Evolutionary conservation across 2,329 filamentous ascomycete species (phyloP).

Genomic region (Penicillium oxalicum): DNA sequence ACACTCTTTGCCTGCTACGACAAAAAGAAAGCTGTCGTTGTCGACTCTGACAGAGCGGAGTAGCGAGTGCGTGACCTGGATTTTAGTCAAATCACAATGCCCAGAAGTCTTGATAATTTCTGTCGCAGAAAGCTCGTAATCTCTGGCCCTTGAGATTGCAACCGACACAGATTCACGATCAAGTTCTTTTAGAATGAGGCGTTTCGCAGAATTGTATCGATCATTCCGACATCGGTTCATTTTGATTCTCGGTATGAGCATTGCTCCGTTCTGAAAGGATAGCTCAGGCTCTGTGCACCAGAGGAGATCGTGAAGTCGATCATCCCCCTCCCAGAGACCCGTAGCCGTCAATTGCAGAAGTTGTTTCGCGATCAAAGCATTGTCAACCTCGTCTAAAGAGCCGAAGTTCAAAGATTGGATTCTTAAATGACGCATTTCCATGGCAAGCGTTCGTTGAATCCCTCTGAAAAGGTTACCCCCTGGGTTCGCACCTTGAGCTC

Average conservation of each 20-base stretch:
- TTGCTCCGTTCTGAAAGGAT: constrained; percentile 17
- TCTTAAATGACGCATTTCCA: constrained; percentile 18
- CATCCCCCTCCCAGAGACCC: constrained; percentile 13
- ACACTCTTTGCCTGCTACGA: constrained; percentile 10
- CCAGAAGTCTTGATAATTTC: background rate
- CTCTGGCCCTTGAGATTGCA: constrained; percentile 2
- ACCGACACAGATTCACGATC: constrained; percentile 4
- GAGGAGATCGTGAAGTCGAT: constrained; percentile 12
- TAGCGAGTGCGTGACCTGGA: constrained; percentile 10
- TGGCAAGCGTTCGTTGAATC: constrained; percentile 17
- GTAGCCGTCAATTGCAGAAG: constrained; percentile 15
- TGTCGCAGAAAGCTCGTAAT: constrained; percentile 11
- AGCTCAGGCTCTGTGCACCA: constrained; percentile 30
- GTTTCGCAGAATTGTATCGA: constrained; percentile 21
- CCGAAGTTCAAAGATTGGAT: constrained; percentile 18
- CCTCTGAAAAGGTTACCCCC: constrained; percentile 18
- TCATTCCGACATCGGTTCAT: constrained; percentile 13
- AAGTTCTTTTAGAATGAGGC: constrained; percentile 14
- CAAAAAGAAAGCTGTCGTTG: constrained; percentile 7
- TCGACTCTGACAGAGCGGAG: constrained; percentile 11
- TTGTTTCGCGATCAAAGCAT: constrained; percentile 5
- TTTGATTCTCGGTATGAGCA: constrained; percentile 27
- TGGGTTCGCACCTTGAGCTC: constrained; percentile 18
- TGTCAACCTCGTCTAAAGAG: constrained; percentile 1
- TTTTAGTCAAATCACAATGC: background rate